Evolutionary conservation across 352 stramenopile genomes (phyloP), one percentile per base, ranked within the genome.

Genomic region (Pythium inflatum): DNA sequence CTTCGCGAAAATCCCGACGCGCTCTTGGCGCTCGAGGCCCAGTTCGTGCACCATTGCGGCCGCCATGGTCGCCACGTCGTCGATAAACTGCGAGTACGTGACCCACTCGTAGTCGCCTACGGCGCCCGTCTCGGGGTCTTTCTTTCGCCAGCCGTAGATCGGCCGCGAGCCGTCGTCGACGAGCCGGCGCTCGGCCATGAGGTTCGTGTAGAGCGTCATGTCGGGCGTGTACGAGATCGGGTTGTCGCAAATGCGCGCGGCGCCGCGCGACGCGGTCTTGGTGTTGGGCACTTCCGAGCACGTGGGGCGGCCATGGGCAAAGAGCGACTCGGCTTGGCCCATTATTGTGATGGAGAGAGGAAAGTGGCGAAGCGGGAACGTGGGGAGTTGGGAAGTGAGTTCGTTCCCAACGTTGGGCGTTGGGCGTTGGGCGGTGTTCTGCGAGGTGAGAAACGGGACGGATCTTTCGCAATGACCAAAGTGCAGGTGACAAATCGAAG

Each of bases 1-100:
- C 73, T 89, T 90, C 62, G 63, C 74, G 73, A 93, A 91, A 20
- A 91, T 50, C 6, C 85, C 85, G 28, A 93, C 76, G 33, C 85
- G 77, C 45, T 83, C 83, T 18, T 76, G 68, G 36, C 82, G 78
- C 55, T 72, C 38, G 50, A 83, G 51, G 8, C 73, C 57, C 34
- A 89, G 62, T 9, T 58, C 54, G 34, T 75, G 56, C 4, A 62
- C 74, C 75, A 90, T 79, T 18, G 75, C 82, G 3, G 67, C 78
- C 3, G 80, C 68, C 20, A 79, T 54, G n/a, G 66, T 70, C 16
- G 83, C 79, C 13, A 88, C 79, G 14, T 82, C 66, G 2, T 76
- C 68, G 51, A 86, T 45, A 69, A 90, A 87, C 41, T 90, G 70
- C 61, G 68, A 71, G 68, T 90, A 85, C 28, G 81, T 91, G 34